Evolutionary conservation across 768 basidiomycete species (phyloP), one percentile per base, ranked within the genome.

Genomic region (Lactifluus pinguis): DNA sequence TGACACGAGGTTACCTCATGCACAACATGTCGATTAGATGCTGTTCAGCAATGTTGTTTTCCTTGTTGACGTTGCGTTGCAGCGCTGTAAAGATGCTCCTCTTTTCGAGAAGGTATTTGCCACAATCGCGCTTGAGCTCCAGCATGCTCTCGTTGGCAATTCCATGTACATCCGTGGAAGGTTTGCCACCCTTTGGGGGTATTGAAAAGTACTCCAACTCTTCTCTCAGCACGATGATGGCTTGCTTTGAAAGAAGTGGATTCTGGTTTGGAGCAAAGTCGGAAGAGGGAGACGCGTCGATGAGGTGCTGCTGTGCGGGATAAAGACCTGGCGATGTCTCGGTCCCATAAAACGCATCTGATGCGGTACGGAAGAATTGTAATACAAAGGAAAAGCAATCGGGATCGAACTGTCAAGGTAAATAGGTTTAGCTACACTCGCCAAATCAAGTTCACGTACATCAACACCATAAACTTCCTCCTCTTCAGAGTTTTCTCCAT

Each of bases 21-120:
- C 95, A 98, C 64, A 99, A 79, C 97, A 99, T 99, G 75, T 98
- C 97, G 74, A 99, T 99, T 68, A 99, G 77, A 76, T 99, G 97
- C 75, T 98, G 95, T 75, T 99, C 97, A 17, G 97, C 97, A 56
- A 97, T 80, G 72, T 99, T 98, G 71, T 98, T 98, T 77, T 98
- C 95, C 78, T 95, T 95, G 76, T 95, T 95, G 65, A 98, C 95
- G 74, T 99, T 99, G 68, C 97, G 81, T 78, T 99, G 95, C 58
- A 99, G 78, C 44, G 97, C 97, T 3, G 95, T 95, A 72, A 99
- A 99, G 69, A 99, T 97, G 73, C 87, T 91, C 70, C 82, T 81
- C 73, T 92, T 89, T 59, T 89, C 87, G 72, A 95, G 87, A 63
- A 99, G 79, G 68, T 86, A 89, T 64, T 85, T 81, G 21, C 97